A percentile compares a stretch with the other conserved stretches of the same genome.
Conservation (phyloP, 306 rosid genomes). For the Ochetophila trinervis region DNA sequence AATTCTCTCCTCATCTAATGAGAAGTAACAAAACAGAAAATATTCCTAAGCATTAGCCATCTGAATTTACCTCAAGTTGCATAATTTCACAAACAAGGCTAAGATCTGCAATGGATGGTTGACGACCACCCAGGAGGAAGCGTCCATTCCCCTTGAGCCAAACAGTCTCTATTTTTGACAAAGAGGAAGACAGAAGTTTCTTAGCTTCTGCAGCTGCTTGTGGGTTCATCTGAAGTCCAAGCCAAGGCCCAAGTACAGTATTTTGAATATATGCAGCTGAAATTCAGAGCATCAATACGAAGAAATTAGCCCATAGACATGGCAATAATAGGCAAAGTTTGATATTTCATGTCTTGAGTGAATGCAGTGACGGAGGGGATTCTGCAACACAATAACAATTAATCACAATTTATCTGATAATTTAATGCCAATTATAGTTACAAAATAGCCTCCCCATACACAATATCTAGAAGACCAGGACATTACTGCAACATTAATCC, state of each 20-base stretch:
- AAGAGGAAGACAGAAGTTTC: constrained; percentile 55
- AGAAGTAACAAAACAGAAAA: background rate
- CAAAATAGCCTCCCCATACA: background rate
- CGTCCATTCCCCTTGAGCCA: constrained; percentile 66
- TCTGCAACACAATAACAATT: background rate
- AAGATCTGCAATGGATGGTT: constrained; percentile 78
- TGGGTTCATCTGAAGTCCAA: constrained; percentile 53
- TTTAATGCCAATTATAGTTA: background rate
- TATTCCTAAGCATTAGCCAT: background rate
- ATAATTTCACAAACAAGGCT: constrained; percentile 76
- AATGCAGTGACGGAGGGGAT: background rate
- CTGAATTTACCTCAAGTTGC: constrained; percentile 72
- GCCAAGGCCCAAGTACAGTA: constrained; percentile 56
- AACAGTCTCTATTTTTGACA: constrained; percentile 63
- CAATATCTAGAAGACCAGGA: background rate
- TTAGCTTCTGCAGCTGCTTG: constrained; percentile 73
- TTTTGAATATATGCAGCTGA: constrained; percentile 50
- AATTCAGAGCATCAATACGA: constrained; percentile 26
- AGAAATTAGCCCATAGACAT: constrained; percentile 17
- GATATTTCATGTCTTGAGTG: constrained; percentile 1
- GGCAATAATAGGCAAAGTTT: constrained; percentile 12
- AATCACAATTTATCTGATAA: background rate
- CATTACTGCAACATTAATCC: background rate
- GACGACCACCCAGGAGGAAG: constrained; percentile 64
- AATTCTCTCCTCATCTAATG: background rate